Percentiles rank a stretch among this genome's conserved stretches.
These are phyloP conservation scores for Aegilops longissima DNA, from an alignment of 176 grass and related monocot species.

Conservation along the genomic window DNA sequence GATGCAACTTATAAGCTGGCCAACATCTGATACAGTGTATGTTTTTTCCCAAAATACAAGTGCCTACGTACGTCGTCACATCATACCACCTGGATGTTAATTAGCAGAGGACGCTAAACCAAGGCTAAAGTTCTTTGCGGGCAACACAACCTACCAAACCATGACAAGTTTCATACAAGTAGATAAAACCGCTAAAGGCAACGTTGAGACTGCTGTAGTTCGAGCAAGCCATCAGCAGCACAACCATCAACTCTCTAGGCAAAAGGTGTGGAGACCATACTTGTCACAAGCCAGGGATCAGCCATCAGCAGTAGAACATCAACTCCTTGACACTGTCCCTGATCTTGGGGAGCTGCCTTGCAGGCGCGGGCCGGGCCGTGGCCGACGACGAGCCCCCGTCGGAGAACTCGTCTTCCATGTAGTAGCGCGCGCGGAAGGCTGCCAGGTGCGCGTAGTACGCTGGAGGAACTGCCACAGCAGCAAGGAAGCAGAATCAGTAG, in stretches of 20 bases:
- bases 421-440: constrained; percentile 66
- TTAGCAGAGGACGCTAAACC: no score
- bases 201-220: neutral
- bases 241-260: constrained; percentile 53
- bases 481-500: neutral
- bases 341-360: constrained; percentile 46
- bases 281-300: neutral
- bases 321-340: constrained; percentile 61
- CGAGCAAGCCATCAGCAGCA: constrained; percentile 40
- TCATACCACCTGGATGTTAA: no score
- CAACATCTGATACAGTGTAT: no score
- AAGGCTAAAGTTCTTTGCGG: no score
- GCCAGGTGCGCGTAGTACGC: constrained; percentile 83
- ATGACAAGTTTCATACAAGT: neutral
- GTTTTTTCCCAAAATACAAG: no score
- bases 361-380: neutral
- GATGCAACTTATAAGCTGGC: no score
- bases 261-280: neutral
- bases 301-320: constrained; percentile 78
- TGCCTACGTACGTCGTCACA: no score
- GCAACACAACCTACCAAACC: no score
- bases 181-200: neutral
- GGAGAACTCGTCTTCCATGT: constrained; percentile 43
- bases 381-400: constrained; percentile 37
- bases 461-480: constrained; percentile 52